phyloP scores from a whole-genome alignment of 768 basidiomycete genomes.

The Xerocomellus amylosporus region DNA sequence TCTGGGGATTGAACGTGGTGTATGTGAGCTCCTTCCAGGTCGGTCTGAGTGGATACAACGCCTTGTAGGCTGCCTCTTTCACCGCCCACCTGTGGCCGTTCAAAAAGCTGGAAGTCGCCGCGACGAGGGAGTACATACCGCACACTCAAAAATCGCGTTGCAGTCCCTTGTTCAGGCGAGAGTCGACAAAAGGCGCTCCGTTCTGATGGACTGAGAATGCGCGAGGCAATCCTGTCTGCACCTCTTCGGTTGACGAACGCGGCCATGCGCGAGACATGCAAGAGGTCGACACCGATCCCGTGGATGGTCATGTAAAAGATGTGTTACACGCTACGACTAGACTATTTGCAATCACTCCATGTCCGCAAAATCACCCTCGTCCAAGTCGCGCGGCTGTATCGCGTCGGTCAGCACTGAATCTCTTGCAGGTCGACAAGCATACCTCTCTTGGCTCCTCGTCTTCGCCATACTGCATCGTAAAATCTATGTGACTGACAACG shows the following conservation, averaged over 20 bases:
- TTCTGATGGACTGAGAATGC: conserved; percentile 57
- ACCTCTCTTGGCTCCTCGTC: conserved; percentile 97
- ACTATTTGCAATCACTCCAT: conserved; percentile 46
- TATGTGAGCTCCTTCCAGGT: conserved; percentile 78
- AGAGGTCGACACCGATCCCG: conserved; percentile 75
- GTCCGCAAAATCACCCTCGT: conserved; percentile 87
- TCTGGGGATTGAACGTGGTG: conserved; percentile 30
- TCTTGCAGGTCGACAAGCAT: conserved; percentile 16
- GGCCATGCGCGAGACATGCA: conserved; percentile 64
- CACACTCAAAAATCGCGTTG: conserved; percentile 62
- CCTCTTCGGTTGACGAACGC: conserved; percentile 50
- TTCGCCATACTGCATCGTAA: conserved; percentile 98
- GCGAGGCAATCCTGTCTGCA: conserved; percentile 46
- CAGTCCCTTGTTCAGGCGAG: neutral
- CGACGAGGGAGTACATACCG: conserved; percentile 43
- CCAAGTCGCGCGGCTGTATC: conserved; percentile 82
- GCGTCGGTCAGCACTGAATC: conserved; percentile 11
- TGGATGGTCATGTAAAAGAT: conserved; percentile 51
- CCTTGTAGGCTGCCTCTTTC: conserved; percentile 88
- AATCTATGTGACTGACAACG: conserved; percentile 94
- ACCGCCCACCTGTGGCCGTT: conserved; percentile 61
- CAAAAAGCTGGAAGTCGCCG: neutral
- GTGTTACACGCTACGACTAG: neutral
- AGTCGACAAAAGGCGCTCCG: conserved; percentile 35
- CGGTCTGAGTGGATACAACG: conserved; percentile 63